These are phyloP conservation scores for Gomphus bonarii DNA, from an alignment of 1,284 basidiomycete genomes.

Conservation along the genomic window DNA sequence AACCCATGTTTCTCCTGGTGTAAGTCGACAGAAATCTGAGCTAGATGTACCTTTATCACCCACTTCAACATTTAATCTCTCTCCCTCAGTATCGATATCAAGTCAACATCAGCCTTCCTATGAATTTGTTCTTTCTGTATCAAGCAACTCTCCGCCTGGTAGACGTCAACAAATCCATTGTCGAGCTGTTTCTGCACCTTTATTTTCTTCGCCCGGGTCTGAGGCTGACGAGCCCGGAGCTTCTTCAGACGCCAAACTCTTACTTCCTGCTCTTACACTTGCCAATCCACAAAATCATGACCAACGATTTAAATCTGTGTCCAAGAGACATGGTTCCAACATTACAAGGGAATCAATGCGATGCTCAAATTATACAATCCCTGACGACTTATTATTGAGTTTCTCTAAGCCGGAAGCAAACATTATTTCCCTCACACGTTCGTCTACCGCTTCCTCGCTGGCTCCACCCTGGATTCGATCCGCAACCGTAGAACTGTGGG, in stretches of 20 bases:
- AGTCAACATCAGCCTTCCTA: not conserved
- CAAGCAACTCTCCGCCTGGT: not conserved
- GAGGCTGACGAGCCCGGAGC: not conserved
- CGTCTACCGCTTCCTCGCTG: not conserved
- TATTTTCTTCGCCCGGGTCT: not conserved
- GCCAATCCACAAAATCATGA: not conserved
- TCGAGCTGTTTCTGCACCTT: not conserved
- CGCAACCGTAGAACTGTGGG: conserved; percentile 46
- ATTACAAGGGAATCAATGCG: not conserved
- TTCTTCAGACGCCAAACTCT: not conserved
- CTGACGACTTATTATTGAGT: not conserved
- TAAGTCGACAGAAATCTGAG: not conserved
- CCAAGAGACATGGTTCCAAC: not conserved
- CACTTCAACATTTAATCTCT: not conserved
- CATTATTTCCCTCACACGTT: not conserved
- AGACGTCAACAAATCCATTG: not conserved
- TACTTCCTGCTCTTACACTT: not conserved
- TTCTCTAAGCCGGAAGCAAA: not conserved
- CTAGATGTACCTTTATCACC: conserved; percentile 1
- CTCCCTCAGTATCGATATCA: not conserved
- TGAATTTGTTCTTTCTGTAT: not conserved
- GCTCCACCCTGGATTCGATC: not conserved
- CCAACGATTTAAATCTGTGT: not conserved
- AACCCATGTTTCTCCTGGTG: not conserved
- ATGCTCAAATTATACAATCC: not conserved